These are phyloP conservation scores for Leptoxyphium fumago DNA, from an alignment of 2,329 filamentous ascomycete species.

Conservation along the genomic window DNA sequence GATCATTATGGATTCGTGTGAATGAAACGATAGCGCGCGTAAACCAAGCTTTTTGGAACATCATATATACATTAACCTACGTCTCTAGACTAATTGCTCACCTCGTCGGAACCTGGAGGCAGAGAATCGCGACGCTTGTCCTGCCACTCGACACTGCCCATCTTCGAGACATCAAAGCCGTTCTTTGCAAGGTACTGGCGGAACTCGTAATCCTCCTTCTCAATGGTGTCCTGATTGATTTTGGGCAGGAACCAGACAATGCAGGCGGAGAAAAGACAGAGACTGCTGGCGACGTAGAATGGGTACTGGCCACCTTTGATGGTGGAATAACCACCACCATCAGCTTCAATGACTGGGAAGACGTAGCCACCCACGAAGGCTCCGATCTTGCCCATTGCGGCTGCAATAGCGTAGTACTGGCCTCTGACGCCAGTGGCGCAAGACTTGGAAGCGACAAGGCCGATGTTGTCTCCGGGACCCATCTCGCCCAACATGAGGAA, in stretches of 20 bases:
- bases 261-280: constrained; percentile 62
- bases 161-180: constrained; percentile 52
- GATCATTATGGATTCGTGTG: no score
- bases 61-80: background rate
- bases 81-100: background rate
- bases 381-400: constrained; percentile 54
- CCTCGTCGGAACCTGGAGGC: background rate
- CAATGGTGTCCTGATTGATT: constrained; percentile 73
- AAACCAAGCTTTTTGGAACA: no score
- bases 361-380: constrained; percentile 71
- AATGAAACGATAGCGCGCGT: no score
- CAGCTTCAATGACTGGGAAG: constrained; percentile 48
- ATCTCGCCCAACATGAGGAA: constrained; percentile 62
- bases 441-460: constrained; percentile 72
- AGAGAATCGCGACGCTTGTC: background rate
- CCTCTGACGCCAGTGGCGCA: constrained; percentile 73
- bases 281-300: constrained; percentile 67
- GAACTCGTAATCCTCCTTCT: constrained; percentile 61
- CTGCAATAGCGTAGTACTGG: constrained; percentile 56
- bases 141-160: constrained; percentile 8
- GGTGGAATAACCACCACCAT: constrained; percentile 35
- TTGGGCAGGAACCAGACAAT: constrained; percentile 57
- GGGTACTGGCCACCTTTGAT: constrained; percentile 59
- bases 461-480: constrained; percentile 76
- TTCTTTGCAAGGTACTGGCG: constrained; percentile 55